Base-by-base conservation (phyloP, 352 stramenopile genomes). In the Phytophthora sansomeana region DNA sequence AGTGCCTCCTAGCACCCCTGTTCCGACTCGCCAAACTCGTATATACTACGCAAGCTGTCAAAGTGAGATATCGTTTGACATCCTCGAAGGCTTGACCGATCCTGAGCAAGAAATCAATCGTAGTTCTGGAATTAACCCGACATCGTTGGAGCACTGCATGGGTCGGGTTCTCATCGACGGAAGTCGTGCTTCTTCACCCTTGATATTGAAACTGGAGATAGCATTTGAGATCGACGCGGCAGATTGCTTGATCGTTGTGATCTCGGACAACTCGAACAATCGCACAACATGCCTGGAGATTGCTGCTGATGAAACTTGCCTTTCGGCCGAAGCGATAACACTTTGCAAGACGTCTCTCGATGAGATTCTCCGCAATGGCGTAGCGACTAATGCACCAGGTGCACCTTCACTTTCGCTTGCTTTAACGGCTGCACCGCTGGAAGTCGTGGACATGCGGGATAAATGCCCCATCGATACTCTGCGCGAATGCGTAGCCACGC, bases 11-110 rank as follows among this genome's bases (percentile, higher is more conserved):
- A 70, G 58, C 47, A 75, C 55, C 9, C 19, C 24, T 0, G 28
- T 77, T 16, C 71, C 74, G 29, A 60, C 64, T 13, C 54, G 53
- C 10, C 69, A 81, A 59, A 43, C 67, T 5, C 54, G 65, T 6
- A 1, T 78, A 10, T 81, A 80, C 56, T 81, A 78, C 38, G 71
- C 74, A 16, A 81, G 26, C 28, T 77, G 63, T 52, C 67, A 79
- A 36, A 50, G 36, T 24, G 66, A 72, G 21, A 66, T 79, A 35
- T 21, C 51, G 4, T 73, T 81, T 33, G 63, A 70, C 46, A 58
- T 79, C 9, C 24, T 81, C 14, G 74, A 79, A 69, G 74, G 62
- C 13, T 47, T 65, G 33, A 10, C 21, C 8, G 51, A 55, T 16
- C 49, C 58, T n/a, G 42, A 62, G 9, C 65, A 67, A 39, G 36